Conservation (phyloP, 305 asterid species). For the Solanum chacoense region DNA sequence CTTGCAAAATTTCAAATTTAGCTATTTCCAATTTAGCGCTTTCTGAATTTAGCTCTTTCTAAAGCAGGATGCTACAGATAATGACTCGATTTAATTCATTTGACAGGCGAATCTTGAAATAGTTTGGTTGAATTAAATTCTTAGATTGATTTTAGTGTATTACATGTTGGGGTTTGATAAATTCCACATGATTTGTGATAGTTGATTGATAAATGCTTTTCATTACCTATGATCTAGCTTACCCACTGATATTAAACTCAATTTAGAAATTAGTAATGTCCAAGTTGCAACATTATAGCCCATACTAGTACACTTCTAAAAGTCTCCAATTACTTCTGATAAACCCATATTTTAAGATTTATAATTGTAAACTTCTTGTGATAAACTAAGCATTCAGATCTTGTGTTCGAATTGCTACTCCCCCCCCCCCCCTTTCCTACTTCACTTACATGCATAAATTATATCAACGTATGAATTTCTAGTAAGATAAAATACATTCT, state of each 20-base stretch:
- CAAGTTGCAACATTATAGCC: neutral
- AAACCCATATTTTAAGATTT: neutral
- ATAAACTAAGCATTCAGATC: neutral
- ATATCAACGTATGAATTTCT: too few relatives aligned
- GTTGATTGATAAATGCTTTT: neutral
- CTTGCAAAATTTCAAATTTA: neutral
- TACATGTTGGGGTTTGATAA: neutral
- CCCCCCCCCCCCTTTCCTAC: neutral
- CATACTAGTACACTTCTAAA: neutral
- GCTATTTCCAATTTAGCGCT: neutral
- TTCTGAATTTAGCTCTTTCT: neutral
- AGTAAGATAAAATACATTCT: neutral
- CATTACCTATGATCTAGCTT: neutral
- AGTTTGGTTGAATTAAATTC: neutral
- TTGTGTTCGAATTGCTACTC: neutral
- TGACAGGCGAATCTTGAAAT: neutral
- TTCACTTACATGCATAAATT: neutral
- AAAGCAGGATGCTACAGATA: neutral
- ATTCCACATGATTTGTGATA: neutral
- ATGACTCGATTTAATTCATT: neutral
- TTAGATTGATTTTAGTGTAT: neutral
- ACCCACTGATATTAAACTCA: neutral
- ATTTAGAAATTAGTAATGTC: neutral
- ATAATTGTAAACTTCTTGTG: neutral
- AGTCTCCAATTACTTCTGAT: neutral